Percentiles rank a stretch among this genome's conserved stretches.
These are phyloP conservation scores for Lactarius hengduanensis DNA, from an alignment of 768 basidiomycete species.

Conservation along the genomic window DNA sequence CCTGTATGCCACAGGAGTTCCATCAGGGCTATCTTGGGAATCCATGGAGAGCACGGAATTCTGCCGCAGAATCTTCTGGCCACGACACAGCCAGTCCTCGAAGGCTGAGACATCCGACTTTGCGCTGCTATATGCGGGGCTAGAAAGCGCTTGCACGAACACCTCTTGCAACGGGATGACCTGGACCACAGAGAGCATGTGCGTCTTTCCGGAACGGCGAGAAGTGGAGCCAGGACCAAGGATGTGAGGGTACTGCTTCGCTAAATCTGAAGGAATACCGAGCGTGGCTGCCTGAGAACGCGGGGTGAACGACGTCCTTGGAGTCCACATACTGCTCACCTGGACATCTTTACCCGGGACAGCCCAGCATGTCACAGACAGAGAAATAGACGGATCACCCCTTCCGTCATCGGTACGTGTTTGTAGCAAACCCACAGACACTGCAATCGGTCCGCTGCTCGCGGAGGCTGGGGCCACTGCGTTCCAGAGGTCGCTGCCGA, in stretches of 20 bases:
- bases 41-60: conserved; percentile 42
- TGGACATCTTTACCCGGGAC: conserved; percentile 41
- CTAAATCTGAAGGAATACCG: conserved; percentile 14
- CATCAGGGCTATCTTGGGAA: conserved; percentile 17
- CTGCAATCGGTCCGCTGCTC: conserved; percentile 4
- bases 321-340: conserved; percentile 6
- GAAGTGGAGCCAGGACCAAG: not conserved
- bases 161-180: conserved; percentile 31
- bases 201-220: conserved; percentile 9
- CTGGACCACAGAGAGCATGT: conserved; percentile 23
- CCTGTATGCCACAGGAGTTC: conserved; percentile 15
- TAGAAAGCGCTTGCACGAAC: conserved; percentile 31
- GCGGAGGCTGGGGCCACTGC: conserved; percentile 5
- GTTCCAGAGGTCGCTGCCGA: conserved; percentile 21
- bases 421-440: conserved; percentile 18
- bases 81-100: conserved; percentile 32
- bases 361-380: conserved; percentile 39
- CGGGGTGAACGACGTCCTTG: conserved; percentile 29
- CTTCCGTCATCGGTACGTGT: not conserved
- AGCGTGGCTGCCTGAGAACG: conserved; percentile 21
- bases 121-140: conserved; percentile 30
- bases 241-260: conserved; percentile 9
- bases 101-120: conserved; percentile 26
- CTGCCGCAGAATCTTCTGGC: conserved; percentile 48
- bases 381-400: conserved; percentile 13